Evolutionary conservation across 106 monocot genomes (phyloP).

Genomic region (Phalaenopsis equestris): DNA sequence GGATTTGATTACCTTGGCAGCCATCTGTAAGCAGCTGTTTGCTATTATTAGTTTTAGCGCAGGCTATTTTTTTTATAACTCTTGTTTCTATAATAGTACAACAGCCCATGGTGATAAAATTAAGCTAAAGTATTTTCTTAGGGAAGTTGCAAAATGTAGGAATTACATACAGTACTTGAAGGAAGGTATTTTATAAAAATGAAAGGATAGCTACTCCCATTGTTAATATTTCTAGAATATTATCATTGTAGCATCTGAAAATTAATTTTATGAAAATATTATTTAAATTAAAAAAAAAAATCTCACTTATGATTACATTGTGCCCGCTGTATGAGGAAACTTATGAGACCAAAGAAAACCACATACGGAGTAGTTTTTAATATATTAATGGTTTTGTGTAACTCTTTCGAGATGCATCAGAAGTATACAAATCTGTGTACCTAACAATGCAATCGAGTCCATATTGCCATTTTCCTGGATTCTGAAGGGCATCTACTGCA

Average conservation of each 20-base stretch:
- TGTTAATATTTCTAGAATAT: background rate
- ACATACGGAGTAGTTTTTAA: background rate
- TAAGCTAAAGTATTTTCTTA: background rate
- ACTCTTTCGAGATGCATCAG: background rate
- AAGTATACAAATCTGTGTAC: conserved; percentile 18
- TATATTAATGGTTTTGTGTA: background rate
- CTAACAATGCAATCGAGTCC: conserved; percentile 51
- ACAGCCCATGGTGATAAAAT: background rate
- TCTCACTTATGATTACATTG: background rate
- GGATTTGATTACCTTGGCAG: background rate
- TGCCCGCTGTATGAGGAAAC: background rate
- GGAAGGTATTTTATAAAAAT: too few relatives aligned
- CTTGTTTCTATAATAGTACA: background rate
- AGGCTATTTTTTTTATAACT: background rate
- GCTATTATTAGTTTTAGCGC: background rate
- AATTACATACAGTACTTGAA: too few relatives aligned
- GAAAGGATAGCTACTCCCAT: background rate
- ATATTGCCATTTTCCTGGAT: conserved; percentile 63
- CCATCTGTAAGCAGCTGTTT: background rate
- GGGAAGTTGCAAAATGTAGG: too few relatives aligned
- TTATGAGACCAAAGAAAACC: background rate
- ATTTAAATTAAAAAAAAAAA: background rate
- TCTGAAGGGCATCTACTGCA: conserved; percentile 82
- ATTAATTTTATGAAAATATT: background rate
- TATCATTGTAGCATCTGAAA: background rate